Base-by-base conservation (phyloP, 345 rosid genomes). In the Chamaenerion angustifolium region DNA sequence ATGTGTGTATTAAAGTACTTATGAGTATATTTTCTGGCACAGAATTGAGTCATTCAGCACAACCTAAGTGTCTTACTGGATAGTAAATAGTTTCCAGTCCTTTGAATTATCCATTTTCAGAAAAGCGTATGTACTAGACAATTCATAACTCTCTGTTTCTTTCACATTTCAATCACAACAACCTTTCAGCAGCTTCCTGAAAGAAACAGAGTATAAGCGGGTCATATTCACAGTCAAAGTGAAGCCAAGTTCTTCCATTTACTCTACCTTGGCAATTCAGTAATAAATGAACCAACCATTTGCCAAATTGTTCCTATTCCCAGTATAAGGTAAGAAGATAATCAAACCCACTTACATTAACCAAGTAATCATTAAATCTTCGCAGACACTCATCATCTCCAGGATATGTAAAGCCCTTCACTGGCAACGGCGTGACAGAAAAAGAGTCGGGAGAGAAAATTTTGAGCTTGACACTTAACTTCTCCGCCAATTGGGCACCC, bases 371-470 rank as follows among this genome's bases (percentile, higher is more conserved):
- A 4, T 19, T 49, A 65, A 90, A 63, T 56, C 71, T 68, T 55
- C 59, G 62, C 46, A 77, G 69, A 47, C 84, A 80, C 44, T 70
- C 78, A 21, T 75, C 74, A 56, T 71, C 82, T 40, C 79, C 86
- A 0, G 80, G 93, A 71, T 63, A 81, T 5, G 53, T n/a, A 53
- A 75, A 79, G 50, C 90, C 81, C 42, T 56, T 42, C 43, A 70
- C 14, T 35, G 67, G 70, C 54, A 56, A 61, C 10, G 89, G 89
- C 40, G 83, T 74, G 49, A 72, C 69, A 7, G 84, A 75, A 66
- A 90, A 90, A 52, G 89, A 81, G 63, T 90, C 89, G 18, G 92
- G 83, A 16, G 94, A 79, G 75, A 80, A 81, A 18, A 90, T 80
- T 76, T 90, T 96, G 46, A 90, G 83, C 66, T 77, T 71, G 64